A percentile compares a stretch with the other conserved stretches of the same genome.
Conservation (phyloP, 192 early-diverging fungal genomes). For the Irineochytrium annulatum region DNA sequence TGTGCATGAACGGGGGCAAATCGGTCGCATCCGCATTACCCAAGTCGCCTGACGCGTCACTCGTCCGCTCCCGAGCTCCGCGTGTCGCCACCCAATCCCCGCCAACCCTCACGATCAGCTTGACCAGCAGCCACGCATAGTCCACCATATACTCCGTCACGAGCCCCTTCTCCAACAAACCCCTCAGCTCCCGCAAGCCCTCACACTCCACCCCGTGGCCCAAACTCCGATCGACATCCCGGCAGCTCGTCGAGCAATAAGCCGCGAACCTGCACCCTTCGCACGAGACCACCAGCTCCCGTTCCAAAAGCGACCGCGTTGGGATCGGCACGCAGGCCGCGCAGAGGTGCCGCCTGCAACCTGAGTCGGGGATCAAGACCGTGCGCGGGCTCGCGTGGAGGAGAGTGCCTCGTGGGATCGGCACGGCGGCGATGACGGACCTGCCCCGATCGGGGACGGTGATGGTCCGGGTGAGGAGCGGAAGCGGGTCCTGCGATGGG, state of each 20-base stretch:
- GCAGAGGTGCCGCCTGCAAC: too few relatives aligned
- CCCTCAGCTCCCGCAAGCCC: slow-evolving; percentile 18
- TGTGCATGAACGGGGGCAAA: slow-evolving; percentile 7
- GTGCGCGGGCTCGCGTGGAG: too few relatives aligned
- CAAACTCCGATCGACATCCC: slow-evolving; percentile 17
- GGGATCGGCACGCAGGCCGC: too few relatives aligned
- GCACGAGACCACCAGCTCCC: too few relatives aligned
- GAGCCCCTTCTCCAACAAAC: neutral
- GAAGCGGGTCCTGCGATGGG: too few relatives aligned
- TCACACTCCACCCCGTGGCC: slow-evolving; percentile 25
- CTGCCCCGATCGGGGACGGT: too few relatives aligned
- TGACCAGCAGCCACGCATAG: slow-evolving; percentile 32
- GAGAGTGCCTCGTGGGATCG: too few relatives aligned
- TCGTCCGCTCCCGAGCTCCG: slow-evolving; percentile 2
- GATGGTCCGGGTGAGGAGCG: too few relatives aligned
- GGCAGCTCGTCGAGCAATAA: slow-evolving; percentile 31
- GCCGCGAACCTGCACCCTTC: too few relatives aligned
- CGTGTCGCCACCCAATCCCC: slow-evolving; percentile 5
- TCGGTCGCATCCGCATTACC: neutral
- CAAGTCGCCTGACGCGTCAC: neutral
- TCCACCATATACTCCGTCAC: slow-evolving; percentile 19
- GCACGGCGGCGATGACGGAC: too few relatives aligned
- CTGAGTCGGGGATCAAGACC: too few relatives aligned
- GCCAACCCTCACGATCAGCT: slow-evolving; percentile 15
- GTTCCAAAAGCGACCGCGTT: too few relatives aligned